Conservation (phyloP, 1,284 basidiomycete genomes). For the Moniliella sp. region DNA sequence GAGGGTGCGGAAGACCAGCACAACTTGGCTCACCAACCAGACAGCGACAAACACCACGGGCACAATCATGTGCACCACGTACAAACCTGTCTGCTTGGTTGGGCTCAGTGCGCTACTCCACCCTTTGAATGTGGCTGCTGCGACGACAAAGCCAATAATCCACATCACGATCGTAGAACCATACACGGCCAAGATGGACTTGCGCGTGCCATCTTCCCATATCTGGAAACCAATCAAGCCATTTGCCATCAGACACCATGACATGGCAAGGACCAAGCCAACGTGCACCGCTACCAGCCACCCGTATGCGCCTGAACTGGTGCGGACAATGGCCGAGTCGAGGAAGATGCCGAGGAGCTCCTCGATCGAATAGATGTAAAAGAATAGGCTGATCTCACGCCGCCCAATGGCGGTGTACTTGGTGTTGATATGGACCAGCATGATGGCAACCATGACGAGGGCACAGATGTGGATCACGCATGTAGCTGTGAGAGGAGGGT, state of each 20-base stretch:
- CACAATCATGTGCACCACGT: slow-evolving; percentile 87
- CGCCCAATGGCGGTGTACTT: slow-evolving; percentile 98
- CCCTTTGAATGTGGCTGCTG: slow-evolving; percentile 77
- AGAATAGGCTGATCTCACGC: slow-evolving; percentile 93
- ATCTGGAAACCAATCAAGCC: slow-evolving; percentile 98
- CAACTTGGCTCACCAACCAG: slow-evolving; percentile 72
- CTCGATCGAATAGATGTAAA: slow-evolving; percentile 82
- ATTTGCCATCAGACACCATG: slow-evolving; percentile 79
- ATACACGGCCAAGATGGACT: slow-evolving; percentile 54
- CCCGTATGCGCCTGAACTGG: slow-evolving; percentile 56
- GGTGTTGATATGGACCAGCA: slow-evolving; percentile 88
- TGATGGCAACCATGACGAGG: slow-evolving; percentile 86
- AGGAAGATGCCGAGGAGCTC: slow-evolving; percentile 85
- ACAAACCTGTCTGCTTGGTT: slow-evolving; percentile 44
- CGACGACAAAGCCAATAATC: slow-evolving; percentile 61
- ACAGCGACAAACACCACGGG: slow-evolving; percentile 67
- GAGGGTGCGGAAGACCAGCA: slow-evolving; percentile 84
- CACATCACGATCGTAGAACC: slow-evolving; percentile 61
- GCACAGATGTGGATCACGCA: slow-evolving; percentile 92
- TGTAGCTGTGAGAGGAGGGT: slow-evolving; percentile 46
- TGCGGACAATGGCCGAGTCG: slow-evolving; percentile 84
- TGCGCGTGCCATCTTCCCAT: slow-evolving; percentile 85
- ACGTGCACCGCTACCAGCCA: slow-evolving; percentile 76
- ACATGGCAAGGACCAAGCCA: slow-evolving; percentile 52
- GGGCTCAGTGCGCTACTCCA: slow-evolving; percentile 60